phyloP scores from a whole-genome alignment of 345 rosid species.

The Conringia planisiliqua region DNA sequence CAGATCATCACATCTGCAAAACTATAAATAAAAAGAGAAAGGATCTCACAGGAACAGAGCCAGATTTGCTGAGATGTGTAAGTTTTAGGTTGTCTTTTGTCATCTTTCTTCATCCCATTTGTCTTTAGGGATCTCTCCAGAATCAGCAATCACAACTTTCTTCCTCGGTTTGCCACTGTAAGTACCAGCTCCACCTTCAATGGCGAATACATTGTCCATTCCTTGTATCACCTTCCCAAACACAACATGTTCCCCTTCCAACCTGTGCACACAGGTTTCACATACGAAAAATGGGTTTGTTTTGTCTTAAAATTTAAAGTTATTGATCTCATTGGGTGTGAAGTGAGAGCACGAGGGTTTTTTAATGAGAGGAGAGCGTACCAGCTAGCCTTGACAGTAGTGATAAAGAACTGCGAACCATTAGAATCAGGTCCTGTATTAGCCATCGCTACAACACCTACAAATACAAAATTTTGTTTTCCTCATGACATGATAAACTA shows the following conservation, averaged over 20 bases:
- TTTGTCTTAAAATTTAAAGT: not conserved
- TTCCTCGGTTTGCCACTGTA: slow-evolving; percentile 92
- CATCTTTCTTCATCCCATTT: slow-evolving; percentile 87
- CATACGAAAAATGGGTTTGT: not conserved
- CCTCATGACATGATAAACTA: not conserved
- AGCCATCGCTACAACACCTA: slow-evolving; percentile 93
- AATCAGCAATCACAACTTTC: slow-evolving; percentile 76
- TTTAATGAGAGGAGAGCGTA: slow-evolving; percentile 32
- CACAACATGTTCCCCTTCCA: slow-evolving; percentile 96
- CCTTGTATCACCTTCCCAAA: slow-evolving; percentile 93
- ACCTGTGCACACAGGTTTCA: slow-evolving; percentile 41
- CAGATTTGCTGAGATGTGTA: not conserved
- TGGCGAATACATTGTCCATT: slow-evolving; percentile 81
- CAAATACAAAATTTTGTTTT: not conserved
- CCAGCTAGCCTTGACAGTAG: slow-evolving; percentile 95
- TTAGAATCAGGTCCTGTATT: slow-evolving; percentile 91
- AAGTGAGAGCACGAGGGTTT: not conserved
- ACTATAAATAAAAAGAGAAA: not conserved
- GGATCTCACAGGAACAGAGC: slow-evolving; percentile 18
- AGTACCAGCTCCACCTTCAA: slow-evolving; percentile 98
- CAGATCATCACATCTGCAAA: slow-evolving; percentile 19
- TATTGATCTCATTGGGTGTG: not conserved
- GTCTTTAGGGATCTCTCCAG: slow-evolving; percentile 79
- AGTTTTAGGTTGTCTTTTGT: slow-evolving; percentile 13
- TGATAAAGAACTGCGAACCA: slow-evolving; percentile 95